phyloP scores from a whole-genome alignment of 192 early-diverging fungal species.

The Umbelopsis isabellina region DNA sequence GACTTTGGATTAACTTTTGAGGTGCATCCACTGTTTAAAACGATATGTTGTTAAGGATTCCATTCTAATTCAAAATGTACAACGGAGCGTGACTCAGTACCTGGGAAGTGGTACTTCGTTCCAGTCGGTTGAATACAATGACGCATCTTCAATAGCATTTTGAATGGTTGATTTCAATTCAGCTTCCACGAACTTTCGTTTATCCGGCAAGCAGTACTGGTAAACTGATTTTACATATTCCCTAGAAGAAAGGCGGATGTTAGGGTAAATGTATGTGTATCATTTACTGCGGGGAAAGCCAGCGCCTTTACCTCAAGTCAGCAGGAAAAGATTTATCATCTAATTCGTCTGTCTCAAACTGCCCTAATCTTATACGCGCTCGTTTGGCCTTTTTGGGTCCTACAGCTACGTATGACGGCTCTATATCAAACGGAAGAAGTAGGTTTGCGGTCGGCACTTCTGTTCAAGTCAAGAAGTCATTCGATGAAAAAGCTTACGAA shows the following conservation, averaged over 20 bases:
- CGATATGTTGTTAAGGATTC: too few relatives aligned
- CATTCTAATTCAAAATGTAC: too few relatives aligned
- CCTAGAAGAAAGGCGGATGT: background rate
- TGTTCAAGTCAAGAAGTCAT: too few relatives aligned
- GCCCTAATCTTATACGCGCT: background rate
- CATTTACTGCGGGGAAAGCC: background rate
- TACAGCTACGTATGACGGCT: background rate
- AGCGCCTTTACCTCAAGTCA: background rate
- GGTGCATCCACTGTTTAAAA: slow-evolving; percentile 5
- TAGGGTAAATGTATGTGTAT: background rate
- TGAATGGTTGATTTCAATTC: slow-evolving; percentile 58
- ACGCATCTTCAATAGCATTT: slow-evolving; percentile 42
- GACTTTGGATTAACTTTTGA: slow-evolving; percentile 11
- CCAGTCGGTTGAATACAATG: slow-evolving; percentile 69
- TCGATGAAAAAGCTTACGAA: background rate
- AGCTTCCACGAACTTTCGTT: slow-evolving; percentile 48
- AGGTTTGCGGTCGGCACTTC: too few relatives aligned
- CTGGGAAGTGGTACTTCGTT: slow-evolving; percentile 67
- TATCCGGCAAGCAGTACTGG: slow-evolving; percentile 36
- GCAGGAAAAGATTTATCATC: slow-evolving; percentile 16
- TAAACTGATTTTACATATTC: background rate
- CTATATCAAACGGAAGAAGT: background rate
- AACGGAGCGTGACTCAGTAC: slow-evolving; percentile 37
- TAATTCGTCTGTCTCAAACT: background rate
- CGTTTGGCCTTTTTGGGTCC: background rate